Evolutionary conservation across 495 filamentous ascomycete genomes (phyloP).

Genomic region (Aspergillus wentii): DNA sequence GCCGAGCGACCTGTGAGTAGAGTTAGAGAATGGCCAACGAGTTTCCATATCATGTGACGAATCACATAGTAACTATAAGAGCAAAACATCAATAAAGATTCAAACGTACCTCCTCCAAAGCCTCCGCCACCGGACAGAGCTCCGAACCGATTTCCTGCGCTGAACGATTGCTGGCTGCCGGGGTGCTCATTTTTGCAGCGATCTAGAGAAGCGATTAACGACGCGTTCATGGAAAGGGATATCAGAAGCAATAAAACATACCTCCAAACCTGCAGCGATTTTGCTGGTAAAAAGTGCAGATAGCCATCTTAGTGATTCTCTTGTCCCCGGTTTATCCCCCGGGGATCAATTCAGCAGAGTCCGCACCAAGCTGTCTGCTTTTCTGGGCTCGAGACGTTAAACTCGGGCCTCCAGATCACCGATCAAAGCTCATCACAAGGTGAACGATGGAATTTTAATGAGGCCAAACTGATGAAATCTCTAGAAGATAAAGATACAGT

Average conservation of each 20-base stretch:
- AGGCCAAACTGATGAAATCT: too few relatives aligned
- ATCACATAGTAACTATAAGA: background rate
- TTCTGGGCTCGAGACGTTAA: too few relatives aligned
- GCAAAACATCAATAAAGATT: background rate
- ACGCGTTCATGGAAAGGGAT: background rate
- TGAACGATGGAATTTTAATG: too few relatives aligned
- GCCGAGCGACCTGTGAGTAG: constrained; percentile 11
- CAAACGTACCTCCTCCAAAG: constrained; percentile 29
- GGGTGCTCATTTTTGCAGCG: constrained; percentile 54
- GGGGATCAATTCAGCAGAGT: too few relatives aligned
- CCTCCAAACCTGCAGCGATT: constrained; percentile 70
- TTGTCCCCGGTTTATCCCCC: constrained; percentile 4
- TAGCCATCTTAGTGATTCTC: constrained; percentile 39
- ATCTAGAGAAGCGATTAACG: constrained; percentile 30
- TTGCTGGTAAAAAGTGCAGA: constrained; percentile 70
- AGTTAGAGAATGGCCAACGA: constrained; percentile 8
- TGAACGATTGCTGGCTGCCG: constrained; percentile 18
- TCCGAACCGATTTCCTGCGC: constrained; percentile 41
- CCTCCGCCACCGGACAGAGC: constrained; percentile 25
- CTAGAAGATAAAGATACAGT: too few relatives aligned
- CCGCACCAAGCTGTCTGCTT: too few relatives aligned
- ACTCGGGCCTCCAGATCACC: too few relatives aligned
- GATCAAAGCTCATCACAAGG: too few relatives aligned
- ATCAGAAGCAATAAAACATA: constrained; percentile 13
- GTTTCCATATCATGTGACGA: too few relatives aligned